Conservation (phyloP, 2,329 filamentous ascomycete genomes). For the Chaetomium sp. region DNA sequence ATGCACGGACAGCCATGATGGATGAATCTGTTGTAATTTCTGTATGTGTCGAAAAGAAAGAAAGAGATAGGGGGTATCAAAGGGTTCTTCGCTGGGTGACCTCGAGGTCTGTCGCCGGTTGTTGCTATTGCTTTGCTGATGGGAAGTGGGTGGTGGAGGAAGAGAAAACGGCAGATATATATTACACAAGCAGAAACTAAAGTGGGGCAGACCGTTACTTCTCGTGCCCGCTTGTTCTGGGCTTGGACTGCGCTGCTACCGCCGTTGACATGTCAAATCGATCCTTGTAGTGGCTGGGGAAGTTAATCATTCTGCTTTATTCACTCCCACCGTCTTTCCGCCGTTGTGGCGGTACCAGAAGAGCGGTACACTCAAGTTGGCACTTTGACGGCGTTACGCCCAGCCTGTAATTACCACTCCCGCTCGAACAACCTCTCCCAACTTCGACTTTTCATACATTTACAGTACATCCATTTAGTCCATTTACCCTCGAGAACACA, state of each 20-base stretch:
- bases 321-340: no score
- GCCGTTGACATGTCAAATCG: background rate
- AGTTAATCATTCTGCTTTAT: no score
- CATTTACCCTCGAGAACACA: background rate
- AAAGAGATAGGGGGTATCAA: background rate
- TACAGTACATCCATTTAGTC: no score
- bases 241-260: background rate
- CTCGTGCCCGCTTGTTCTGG: background rate
- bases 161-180: constrained; percentile 14
- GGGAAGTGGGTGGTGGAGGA: constrained; percentile 7
- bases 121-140: constrained; percentile 14
- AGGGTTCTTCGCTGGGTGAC: background rate
- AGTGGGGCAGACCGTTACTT: constrained; percentile 2
- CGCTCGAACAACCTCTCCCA: no score
- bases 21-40: constrained; percentile 1
- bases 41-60: background rate
- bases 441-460: no score
- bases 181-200: background rate
- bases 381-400: no score
- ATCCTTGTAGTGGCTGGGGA: background rate
- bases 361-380: no score
- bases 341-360: no score
- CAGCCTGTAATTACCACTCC: no score
- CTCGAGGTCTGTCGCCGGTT: constrained; percentile 5
- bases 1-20: constrained; percentile 61